Evolutionary conservation across 2,329 filamentous ascomycete genomes (phyloP).

Genomic region (Calonectria crousiana): DNA sequence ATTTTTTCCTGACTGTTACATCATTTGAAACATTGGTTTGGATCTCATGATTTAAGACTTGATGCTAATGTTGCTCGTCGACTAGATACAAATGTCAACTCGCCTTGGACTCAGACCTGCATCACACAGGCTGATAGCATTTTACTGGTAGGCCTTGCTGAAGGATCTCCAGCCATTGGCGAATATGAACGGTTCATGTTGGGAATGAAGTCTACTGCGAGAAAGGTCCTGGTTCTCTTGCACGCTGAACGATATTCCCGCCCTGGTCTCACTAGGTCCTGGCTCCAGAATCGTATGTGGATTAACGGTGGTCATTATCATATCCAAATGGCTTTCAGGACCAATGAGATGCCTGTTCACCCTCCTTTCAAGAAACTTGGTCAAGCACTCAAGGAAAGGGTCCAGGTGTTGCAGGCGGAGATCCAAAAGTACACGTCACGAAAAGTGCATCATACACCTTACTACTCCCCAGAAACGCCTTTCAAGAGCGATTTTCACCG

Average conservation of each 20-base stretch:
- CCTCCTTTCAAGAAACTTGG: slow-evolving; percentile 83
- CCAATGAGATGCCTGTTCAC: slow-evolving; percentile 81
- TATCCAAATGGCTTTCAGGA: slow-evolving; percentile 92
- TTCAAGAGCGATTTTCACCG: slow-evolving; percentile 98
- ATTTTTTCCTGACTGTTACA: slow-evolving; percentile 72
- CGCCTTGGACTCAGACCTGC: slow-evolving; percentile 98
- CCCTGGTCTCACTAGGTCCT: slow-evolving; percentile 86
- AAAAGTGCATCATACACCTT: slow-evolving; percentile 86
- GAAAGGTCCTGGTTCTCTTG: slow-evolving; percentile 90
- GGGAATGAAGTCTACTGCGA: slow-evolving; percentile 95
- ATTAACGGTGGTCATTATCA: slow-evolving; percentile 98
- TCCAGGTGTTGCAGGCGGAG: slow-evolving; percentile 94
- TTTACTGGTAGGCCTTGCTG: slow-evolving; percentile 89
- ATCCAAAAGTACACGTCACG: slow-evolving; percentile 98
- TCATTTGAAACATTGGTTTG: slow-evolving; percentile 15
- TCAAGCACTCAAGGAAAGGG: slow-evolving; percentile 87
- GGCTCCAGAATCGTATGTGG: slow-evolving; percentile 94
- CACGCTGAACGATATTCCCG: slow-evolving; percentile 90
- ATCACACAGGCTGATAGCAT: slow-evolving; percentile 98
- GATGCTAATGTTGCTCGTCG: slow-evolving; percentile 45
- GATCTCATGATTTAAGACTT: background rate
- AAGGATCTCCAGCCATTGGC: slow-evolving; percentile 89
- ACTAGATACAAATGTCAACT: slow-evolving; percentile 94
- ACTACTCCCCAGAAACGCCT: slow-evolving; percentile 91
- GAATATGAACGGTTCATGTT: slow-evolving; percentile 97